Base-by-base conservation (phyloP, 73 alveolate species). In the Paramecium octaurelia region DNA sequence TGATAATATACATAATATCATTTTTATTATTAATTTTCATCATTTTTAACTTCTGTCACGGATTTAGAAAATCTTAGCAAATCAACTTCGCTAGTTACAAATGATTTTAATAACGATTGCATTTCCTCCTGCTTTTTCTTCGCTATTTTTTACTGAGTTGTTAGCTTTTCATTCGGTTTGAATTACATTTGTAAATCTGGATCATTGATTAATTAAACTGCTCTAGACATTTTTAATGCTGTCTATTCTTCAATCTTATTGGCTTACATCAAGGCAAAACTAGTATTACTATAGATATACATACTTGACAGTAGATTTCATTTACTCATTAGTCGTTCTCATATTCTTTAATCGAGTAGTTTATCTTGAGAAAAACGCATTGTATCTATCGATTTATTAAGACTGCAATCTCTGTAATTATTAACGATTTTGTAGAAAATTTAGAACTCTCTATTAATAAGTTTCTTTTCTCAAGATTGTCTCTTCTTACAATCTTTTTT, bases 91-190 rank as follows among this genome's bases (percentile, higher is more conserved):
- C 57, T 80, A 6, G 70, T 44, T 3, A 44, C 91, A 48, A 80
- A 80, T 44, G 91, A 80, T 80, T 80, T 80, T 46, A 80, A 46
- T 20, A 80, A 36, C 4, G n/a, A 44, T 48, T 80, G 29, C 91
- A 80, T 80, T 80, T 80, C 91, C 8, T 80, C 44, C 21, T 80
- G 31, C 27, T 80, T 80, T 64, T 80, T 80, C 34, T 80, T 80
- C 4, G 91, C 91, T 10, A 80, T 46, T 43, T 80, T 80, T 35
- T 80, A 23, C 7, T 40, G 6, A 20, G 57, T 80, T 44, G 91
- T 44, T 42, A 80, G 18, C 20, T 80, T 80, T 42, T 80, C 91
- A 80, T 42, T 48, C 23, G 70, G 73, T 20, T 42, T 80, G 48
- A 80, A 31, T 46, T 34, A 43, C 57, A 80, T 24, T 46, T 42